A percentile compares a stretch with the other conserved stretches of the same genome.
Conservation (phyloP, 768 basidiomycete genomes). For the Russula earlei region DNA sequence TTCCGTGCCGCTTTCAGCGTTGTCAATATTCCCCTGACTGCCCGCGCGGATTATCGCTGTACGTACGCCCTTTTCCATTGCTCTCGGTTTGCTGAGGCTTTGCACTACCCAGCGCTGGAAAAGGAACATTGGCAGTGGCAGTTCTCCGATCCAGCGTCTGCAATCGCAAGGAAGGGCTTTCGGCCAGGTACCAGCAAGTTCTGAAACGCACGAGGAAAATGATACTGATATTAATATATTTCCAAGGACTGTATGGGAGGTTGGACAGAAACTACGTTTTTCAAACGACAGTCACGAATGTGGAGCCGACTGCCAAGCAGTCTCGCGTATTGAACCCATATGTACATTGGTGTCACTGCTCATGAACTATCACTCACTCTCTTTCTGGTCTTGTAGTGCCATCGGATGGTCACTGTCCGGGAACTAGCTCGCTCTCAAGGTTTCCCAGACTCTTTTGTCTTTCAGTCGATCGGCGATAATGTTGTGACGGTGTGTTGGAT, state of each 20-base stretch:
- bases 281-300: slow-evolving; percentile 68
- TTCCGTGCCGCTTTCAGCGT: slow-evolving; percentile 32
- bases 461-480: slow-evolving; percentile 41
- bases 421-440: slow-evolving; percentile 77
- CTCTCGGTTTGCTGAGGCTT: too few relatives aligned
- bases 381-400: slow-evolving; percentile 36
- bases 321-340: slow-evolving; percentile 57
- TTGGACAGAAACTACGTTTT: slow-evolving; percentile 49
- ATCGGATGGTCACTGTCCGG: slow-evolving; percentile 62
- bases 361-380: not conserved
- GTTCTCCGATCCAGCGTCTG: slow-evolving; percentile 47
- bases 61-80: slow-evolving; percentile 8
- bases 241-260: slow-evolving; percentile 46
- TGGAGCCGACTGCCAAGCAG: slow-evolving; percentile 74
- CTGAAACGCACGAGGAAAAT: not conserved
- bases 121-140: slow-evolving; percentile 50
- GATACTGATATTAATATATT: not conserved
- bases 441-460: slow-evolving; percentile 66
- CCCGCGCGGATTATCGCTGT: slow-evolving; percentile 62
- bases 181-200: slow-evolving; percentile 33
- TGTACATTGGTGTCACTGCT: slow-evolving; percentile 30
- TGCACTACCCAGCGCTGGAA: slow-evolving; percentile 31
- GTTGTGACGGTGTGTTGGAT: slow-evolving; percentile 47
- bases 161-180: slow-evolving; percentile 44
- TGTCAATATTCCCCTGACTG: slow-evolving; percentile 44